Evolutionary conservation across 2,329 filamentous ascomycete genomes (phyloP), one percentile per base, ranked within the genome.

Genomic region (Aspergillus pseudotamarii): DNA sequence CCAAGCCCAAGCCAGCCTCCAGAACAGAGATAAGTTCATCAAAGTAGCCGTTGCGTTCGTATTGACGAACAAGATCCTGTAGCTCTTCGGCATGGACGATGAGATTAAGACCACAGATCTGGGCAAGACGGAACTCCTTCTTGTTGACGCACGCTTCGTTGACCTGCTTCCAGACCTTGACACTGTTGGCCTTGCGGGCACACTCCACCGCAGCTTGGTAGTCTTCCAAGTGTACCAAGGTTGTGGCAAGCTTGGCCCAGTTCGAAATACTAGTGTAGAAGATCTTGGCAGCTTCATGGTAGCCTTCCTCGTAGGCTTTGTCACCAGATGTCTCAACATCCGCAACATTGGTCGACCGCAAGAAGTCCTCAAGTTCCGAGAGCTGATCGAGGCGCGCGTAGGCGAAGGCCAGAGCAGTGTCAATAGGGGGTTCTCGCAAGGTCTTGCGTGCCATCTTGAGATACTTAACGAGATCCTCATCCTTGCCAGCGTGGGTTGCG

Each of bases 91-190:
- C 95, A 79, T 99, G 94, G 28, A 99, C 90, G 73, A 99, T 97
- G 64, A 99, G 85, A 83, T 99, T 98, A 65, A 99, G 89, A 85
- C 96, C 96, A 75, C 95, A 99, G 72, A 99, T 99, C 82, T 98
- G 95, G 30, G 96, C 95, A 64, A 99, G 90, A 66, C 94, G 92
- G 88, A 99, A 99, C 78, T 99, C 95, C 84, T 97, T 98, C 88
- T 98, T 99, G 66, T 88, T 88, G 69, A 99, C 92, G 76, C 95
- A 99, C 26, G 94, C 95, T 75, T 93, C 91, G 81, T 98, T 96
- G 70, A 99, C 95, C 81, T 99, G 92, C 82, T 95, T 96, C 95
- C 95, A 99, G 58, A 99, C 95, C 84, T 96, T 97, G 81, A 97
- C 94, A 80, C 93, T 98, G 85, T 98, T 99, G 72, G 95, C 95